A percentile compares a stretch with the other conserved stretches of the same genome.
phyloP scores from a whole-genome alignment of 2,329 filamentous ascomycete genomes.

The Paraphaeosphaeria sporulosa region DNA sequence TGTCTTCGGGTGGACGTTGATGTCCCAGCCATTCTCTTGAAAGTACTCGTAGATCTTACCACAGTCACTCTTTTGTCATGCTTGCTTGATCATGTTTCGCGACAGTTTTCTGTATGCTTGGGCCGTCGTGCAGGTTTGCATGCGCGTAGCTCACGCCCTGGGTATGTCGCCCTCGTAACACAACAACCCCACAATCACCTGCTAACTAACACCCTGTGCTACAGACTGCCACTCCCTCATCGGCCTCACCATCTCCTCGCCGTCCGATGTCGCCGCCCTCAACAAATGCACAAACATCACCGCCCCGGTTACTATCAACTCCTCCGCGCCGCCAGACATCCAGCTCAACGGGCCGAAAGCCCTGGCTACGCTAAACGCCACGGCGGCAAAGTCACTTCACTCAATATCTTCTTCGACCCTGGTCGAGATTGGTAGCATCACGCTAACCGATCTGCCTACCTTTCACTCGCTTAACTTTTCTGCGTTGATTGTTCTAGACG shows the following conservation, averaged over 20 bases:
- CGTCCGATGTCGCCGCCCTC: constrained; percentile 24
- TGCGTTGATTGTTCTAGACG: constrained; percentile 23
- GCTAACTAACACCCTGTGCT: no score
- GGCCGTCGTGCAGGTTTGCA: not conserved
- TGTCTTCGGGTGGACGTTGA: constrained; percentile 2
- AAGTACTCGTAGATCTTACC: not conserved
- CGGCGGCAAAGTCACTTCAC: constrained; percentile 18
- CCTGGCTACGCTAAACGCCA: constrained; percentile 24
- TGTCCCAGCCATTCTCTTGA: constrained; percentile 1
- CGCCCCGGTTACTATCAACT: constrained; percentile 28
- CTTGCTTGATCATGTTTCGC: not conserved
- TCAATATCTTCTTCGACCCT: constrained; percentile 29
- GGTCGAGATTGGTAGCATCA: constrained; percentile 19
- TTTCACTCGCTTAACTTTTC: constrained; percentile 28
- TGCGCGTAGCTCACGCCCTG: not conserved
- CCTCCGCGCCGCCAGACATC: constrained; percentile 25
- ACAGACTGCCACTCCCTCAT: constrained; percentile 26
- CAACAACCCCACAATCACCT: no score
- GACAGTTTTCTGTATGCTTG: not conserved
- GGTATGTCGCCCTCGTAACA: constrained; percentile 7
- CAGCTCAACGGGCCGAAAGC: constrained; percentile 24
- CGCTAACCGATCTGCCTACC: constrained; percentile 26
- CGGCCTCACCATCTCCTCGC: constrained; percentile 25
- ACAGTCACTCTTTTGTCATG: constrained; percentile 2
- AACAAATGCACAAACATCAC: constrained; percentile 25